A percentile compares a stretch with the other conserved stretches of the same genome.
Conservation (phyloP, 2,329 filamentous ascomycete species). For the Botrytis squamosa region DNA sequence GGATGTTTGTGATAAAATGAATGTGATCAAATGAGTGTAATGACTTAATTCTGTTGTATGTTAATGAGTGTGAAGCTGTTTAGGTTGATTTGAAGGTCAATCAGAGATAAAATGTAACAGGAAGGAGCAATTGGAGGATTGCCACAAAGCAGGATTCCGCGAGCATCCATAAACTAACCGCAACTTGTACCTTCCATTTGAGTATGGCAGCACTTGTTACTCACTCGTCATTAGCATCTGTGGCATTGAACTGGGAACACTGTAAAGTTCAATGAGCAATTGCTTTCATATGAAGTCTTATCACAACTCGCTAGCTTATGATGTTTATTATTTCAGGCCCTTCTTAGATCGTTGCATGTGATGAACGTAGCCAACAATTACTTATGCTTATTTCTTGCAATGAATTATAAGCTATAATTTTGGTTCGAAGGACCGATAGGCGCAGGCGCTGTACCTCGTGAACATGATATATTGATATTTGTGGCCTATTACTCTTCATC, state of each 20-base stretch:
- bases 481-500: not conserved
- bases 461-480: not conserved
- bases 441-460: not conserved
- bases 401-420: not conserved
- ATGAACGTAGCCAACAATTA: not conserved
- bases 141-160: not conserved
- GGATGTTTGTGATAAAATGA: constrained; percentile 18
- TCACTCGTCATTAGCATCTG: not conserved
- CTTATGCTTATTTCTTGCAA: not conserved
- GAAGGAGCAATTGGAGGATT: constrained; percentile 4
- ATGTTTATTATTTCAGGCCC: too few relatives aligned
- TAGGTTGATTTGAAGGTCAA: not conserved
- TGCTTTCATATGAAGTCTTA: not conserved
- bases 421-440: not conserved
- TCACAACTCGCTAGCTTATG: not conserved
- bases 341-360: not conserved
- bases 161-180: not conserved
- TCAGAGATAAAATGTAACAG: not conserved
- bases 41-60: not conserved
- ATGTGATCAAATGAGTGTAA: constrained; percentile 24
- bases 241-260: not conserved
- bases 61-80: constrained; percentile 5
- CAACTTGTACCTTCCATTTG: constrained; percentile 8
- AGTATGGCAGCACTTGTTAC: not conserved
- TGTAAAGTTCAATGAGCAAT: not conserved